phyloP scores from a whole-genome alignment of 2,329 filamentous ascomycete species.

The Penicillium crustosum region DNA sequence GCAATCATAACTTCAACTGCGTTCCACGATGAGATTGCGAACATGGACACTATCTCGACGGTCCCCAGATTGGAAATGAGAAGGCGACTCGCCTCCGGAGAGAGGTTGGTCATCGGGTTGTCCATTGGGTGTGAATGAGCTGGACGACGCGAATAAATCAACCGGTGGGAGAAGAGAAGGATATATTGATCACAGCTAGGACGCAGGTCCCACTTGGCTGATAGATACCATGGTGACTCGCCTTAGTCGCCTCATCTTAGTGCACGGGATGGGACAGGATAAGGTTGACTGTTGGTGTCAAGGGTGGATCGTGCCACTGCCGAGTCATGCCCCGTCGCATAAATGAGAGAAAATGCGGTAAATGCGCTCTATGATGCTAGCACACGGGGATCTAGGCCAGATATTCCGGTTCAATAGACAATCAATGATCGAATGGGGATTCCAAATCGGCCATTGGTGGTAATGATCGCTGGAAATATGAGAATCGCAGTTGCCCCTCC shows the following conservation, averaged over 20 bases:
- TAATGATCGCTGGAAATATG: neutral
- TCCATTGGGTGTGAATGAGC: slow-evolving; percentile 6
- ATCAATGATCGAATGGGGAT: neutral
- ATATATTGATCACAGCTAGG: neutral
- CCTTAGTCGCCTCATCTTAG: neutral
- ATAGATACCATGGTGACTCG: neutral
- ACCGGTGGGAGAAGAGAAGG: neutral
- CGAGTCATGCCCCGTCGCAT: neutral
- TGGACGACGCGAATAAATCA: neutral
- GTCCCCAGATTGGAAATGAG: neutral
- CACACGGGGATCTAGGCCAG: neutral
- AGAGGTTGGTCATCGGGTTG: slow-evolving; percentile 3
- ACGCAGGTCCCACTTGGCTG: neutral
- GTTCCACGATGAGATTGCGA: slow-evolving; percentile 34
- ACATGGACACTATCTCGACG: slow-evolving; percentile 6
- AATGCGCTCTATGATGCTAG: neutral
- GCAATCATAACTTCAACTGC: slow-evolving; percentile 45
- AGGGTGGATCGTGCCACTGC: neutral
- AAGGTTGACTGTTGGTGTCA: neutral
- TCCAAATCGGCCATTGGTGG: neutral
- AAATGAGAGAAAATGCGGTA: neutral
- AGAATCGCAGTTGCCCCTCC: neutral
- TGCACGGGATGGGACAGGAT: neutral
- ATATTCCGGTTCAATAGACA: neutral
- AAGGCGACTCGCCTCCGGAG: neutral